These are phyloP conservation scores for Veloporphyrellus conicus DNA, from an alignment of 1,284 basidiomycete genomes.

Conservation along the genomic window DNA sequence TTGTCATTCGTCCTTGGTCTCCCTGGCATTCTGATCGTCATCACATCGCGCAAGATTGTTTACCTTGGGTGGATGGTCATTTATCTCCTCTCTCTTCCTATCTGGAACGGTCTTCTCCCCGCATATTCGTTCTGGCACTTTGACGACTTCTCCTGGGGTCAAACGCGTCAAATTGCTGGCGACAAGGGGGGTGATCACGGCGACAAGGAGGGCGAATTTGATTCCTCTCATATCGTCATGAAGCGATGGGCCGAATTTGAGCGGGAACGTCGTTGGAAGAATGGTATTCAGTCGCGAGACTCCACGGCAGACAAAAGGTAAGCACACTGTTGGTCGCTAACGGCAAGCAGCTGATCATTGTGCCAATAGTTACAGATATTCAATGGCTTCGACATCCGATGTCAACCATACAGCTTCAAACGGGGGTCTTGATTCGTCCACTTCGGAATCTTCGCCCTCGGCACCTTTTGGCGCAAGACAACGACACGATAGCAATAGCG, in stretches of 20 bases:
- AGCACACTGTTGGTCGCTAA: constrained; percentile 26
- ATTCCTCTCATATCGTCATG: constrained; percentile 96
- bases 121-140: constrained; percentile 98
- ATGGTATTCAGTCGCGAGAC: constrained; percentile 78
- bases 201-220: constrained; percentile 94
- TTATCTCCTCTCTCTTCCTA: constrained; percentile 87
- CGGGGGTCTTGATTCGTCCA: constrained; percentile 55
- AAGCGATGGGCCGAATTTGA: constrained; percentile 99
- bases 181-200: constrained; percentile 72
- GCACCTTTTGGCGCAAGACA: constrained; percentile 40
- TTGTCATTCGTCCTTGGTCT: constrained; percentile 93
- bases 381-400: constrained; percentile 72
- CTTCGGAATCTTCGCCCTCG: constrained; percentile 55
- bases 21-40: constrained; percentile 89
- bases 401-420: constrained; percentile 51
- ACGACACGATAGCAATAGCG: constrained; percentile 62
- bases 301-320: constrained; percentile 72
- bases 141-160: constrained; percentile 99
- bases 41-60: constrained; percentile 89
- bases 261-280: constrained; percentile 91
- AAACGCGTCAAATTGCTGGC: constrained; percentile 84
- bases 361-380: constrained; percentile 59
- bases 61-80: constrained; percentile 98
- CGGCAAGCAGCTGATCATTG: constrained; percentile 13
- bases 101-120: constrained; percentile 95